Conservation (phyloP, 768 basidiomycete species). For the Boletus speciosus region DNA sequence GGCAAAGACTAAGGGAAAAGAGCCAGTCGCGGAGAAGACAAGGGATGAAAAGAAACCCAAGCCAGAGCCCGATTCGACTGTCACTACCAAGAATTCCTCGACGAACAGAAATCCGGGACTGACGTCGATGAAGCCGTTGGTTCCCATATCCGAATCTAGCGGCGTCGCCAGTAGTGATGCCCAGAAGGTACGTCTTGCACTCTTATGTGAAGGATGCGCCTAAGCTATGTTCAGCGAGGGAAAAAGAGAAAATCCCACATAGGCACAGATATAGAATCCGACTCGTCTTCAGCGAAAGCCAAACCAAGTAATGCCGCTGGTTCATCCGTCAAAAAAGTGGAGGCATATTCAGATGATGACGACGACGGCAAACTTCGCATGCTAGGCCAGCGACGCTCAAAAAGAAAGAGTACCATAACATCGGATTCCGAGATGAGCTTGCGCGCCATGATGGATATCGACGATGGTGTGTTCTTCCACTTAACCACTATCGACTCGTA, state of each 20-base stretch:
- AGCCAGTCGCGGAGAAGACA: not conserved
- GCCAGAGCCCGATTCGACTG: not conserved
- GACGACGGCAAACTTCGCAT: constrained; percentile 42
- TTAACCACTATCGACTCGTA: constrained; percentile 5
- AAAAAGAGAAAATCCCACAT: constrained; percentile 44
- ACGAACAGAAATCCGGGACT: not conserved
- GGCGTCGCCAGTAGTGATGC: not conserved
- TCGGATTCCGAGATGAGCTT: constrained; percentile 45
- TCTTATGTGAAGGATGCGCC: not conserved
- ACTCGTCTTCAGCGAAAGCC: constrained; percentile 1
- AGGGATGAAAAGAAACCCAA: constrained; percentile 21
- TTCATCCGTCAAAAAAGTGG: constrained; percentile 41
- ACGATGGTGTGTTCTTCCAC: constrained; percentile 55
- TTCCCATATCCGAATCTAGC: not conserved
- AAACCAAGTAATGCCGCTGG: constrained; percentile 7
- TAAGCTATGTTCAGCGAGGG: constrained; percentile 32
- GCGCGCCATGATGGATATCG: constrained; percentile 73
- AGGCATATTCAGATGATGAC: constrained; percentile 54
- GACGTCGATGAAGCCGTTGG: not conserved
- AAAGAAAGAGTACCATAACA: constrained; percentile 35
- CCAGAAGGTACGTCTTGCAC: constrained; percentile 1
- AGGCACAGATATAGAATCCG: constrained; percentile 19
- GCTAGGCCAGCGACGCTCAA: constrained; percentile 23
- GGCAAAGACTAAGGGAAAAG: constrained; percentile 44
- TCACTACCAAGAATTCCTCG: not conserved